Evolutionary conservation across 306 rosid species (phyloP), one percentile per base, ranked within the genome.

Genomic region (Psophocarpus tetragonolobus): DNA sequence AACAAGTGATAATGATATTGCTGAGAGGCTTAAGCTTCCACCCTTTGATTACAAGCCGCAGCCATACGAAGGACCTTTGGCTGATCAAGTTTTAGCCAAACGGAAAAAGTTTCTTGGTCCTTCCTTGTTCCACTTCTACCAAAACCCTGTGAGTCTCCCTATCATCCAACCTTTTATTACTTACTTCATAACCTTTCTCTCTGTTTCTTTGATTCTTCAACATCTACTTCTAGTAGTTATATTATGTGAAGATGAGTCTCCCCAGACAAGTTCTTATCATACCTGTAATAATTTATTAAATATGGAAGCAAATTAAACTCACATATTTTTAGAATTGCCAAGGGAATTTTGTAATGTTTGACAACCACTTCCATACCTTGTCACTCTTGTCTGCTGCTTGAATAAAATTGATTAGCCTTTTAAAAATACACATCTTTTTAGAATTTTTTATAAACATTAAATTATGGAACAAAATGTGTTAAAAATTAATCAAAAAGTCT

Each of bases 51-150:
- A 88, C 71, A 35, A 83, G 63, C 93, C 97, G 0, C 68, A 29
- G 53, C 87, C 91, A 2, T 92, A 88, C 80, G 73, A 68, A 39
- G 95, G 95, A 2, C 95, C 91, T 6, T 80, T 53, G 57, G 86
- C 86, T 41, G 85, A 92, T 48, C 83, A 92, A 62, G 81, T 92
- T 53, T 84, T 87, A 39, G 78, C 76, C 82, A 92, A 90, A 84
- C 77, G 97, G 47, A 90, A 84, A 79, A 85, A 76, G 83, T 92
- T 92, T 74, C 83, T 90, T 1, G 93, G 95, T 30, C 93, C 97
- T 72, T 92, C 95, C 38, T 81, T 92, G 21, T 92, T 92, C 71
- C 89, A 92, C 83, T 92, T 73, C 69, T 88, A 88, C 76, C 85
- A 88, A 80, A 87, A 92, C 51, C 97, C 95, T 23, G 97, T 92